Percentiles rank a stretch among this genome's conserved stretches.
phyloP scores from a whole-genome alignment of 768 basidiomycete genomes.

The Lanmaoa pseudosensibilis region DNA sequence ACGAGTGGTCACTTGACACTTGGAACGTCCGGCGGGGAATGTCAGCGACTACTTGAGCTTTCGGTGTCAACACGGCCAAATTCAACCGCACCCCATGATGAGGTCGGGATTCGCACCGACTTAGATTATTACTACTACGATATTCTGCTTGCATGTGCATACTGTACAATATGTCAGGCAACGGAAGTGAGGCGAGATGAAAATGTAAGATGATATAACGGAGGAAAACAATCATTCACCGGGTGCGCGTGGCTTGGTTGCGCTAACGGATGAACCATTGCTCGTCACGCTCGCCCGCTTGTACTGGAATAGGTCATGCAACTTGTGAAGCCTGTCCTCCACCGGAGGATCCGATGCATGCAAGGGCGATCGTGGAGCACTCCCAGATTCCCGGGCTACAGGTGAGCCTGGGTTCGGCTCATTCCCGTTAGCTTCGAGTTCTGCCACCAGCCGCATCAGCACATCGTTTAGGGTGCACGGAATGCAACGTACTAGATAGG shows the following conservation, averaged over 20 bases:
- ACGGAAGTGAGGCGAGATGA: conserved; percentile 16
- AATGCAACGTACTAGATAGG: conserved; percentile 61
- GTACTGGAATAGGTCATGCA: conserved; percentile 85
- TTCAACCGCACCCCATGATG: not conserved
- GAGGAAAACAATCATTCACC: conserved; percentile 21
- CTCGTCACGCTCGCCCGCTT: conserved; percentile 60
- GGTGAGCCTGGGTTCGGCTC: conserved; percentile 38
- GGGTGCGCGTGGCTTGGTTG: conserved; percentile 13
- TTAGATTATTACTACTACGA: conserved; percentile 22
- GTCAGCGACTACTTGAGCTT: not conserved
- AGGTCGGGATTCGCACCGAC: not conserved
- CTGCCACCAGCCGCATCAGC: conserved; percentile 36
- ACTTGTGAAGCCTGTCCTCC: conserved; percentile 68
- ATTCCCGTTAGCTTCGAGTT: conserved; percentile 58
- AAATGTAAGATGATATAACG: conserved; percentile 23
- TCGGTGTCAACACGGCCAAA: conserved; percentile 32
- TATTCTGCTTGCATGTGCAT: conserved; percentile 25
- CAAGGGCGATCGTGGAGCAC: conserved; percentile 37
- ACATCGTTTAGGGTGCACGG: not conserved
- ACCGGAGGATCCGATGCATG: conserved; percentile 36
- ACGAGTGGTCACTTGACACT: not conserved
- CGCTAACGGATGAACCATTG: conserved; percentile 38
- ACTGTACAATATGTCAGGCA: conserved; percentile 32
- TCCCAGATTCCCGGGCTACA: conserved; percentile 27
- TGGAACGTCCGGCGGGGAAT: not conserved